Conservation (phyloP, 1,139 yeast species). For the Nakaseomyces uthaithaninus region DNA sequence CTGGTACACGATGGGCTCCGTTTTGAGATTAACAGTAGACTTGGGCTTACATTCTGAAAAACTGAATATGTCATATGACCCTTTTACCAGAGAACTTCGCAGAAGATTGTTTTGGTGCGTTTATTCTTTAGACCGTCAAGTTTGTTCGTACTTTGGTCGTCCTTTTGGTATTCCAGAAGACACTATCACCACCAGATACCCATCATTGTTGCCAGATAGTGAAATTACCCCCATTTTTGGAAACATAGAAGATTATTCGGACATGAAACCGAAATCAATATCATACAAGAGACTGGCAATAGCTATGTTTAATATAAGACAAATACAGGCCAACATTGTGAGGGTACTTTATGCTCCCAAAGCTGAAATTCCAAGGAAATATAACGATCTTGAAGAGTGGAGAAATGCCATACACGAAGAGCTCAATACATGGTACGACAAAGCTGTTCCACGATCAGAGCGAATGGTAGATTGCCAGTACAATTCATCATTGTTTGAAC, state of each 20-base stretch:
- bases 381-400: conserved; percentile 51
- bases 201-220: conserved; percentile 69
- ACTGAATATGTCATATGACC: conserved; percentile 38
- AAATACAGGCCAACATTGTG: conserved; percentile 72
- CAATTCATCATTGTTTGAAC: conserved; percentile 48
- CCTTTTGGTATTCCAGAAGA: conserved; percentile 75
- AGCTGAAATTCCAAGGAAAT: conserved; percentile 61
- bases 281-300: conserved; percentile 61
- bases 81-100: conserved; percentile 58
- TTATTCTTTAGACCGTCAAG: conserved; percentile 72
- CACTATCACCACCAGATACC: conserved; percentile 55
- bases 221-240: conserved; percentile 37
- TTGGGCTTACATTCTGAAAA: conserved; percentile 69
- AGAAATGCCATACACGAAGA: conserved; percentile 42
- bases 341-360: conserved; percentile 56
- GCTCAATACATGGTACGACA: conserved; percentile 54
- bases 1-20: conserved; percentile 86
- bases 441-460: conserved; percentile 47
- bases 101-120: conserved; percentile 86
- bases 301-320: conserved; percentile 59
- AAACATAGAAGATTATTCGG: conserved; percentile 29
- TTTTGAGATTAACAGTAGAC: conserved; percentile 71
- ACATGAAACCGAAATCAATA: conserved; percentile 36
- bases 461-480: conserved; percentile 58
- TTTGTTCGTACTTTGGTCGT: conserved; percentile 62